phyloP scores from a whole-genome alignment of 2,329 filamentous ascomycete genomes.

The Lachnellula arida region DNA sequence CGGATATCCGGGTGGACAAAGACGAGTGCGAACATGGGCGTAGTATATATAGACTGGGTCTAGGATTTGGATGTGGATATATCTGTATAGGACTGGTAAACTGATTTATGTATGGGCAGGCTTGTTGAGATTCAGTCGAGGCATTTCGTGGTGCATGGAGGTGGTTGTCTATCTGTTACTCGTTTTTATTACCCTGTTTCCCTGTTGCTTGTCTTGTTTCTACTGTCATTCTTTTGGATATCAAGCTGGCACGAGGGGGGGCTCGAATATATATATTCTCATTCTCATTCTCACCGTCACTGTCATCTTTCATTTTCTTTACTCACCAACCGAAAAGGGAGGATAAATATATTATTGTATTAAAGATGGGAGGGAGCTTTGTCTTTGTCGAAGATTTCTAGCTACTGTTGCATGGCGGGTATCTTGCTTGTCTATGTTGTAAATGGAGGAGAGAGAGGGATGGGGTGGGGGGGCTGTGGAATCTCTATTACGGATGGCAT shows the following conservation, averaged over 20 bases:
- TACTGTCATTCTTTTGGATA: background rate
- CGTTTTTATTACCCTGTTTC: background rate
- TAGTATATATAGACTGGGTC: background rate
- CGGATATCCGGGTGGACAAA: too few species aligned
- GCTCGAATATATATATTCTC: background rate
- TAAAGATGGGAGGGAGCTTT: conserved; percentile 1
- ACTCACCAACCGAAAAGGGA: background rate
- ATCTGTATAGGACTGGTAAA: background rate
- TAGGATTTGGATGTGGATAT: background rate
- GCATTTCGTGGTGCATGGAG: conserved; percentile 11
- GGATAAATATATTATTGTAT: background rate
- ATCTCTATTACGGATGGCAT: too few species aligned
- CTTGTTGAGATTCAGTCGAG: conserved; percentile 7
- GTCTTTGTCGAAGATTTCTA: background rate
- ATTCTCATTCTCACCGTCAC: too few species aligned
- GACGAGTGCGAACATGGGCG: too few species aligned
- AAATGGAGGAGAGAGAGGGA: background rate
- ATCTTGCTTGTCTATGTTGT: background rate
- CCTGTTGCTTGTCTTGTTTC: background rate
- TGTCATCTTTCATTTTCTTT: background rate
- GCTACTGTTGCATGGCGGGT: conserved; percentile 5
- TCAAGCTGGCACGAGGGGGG: background rate
- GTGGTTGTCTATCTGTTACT: background rate
- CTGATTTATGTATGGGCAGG: background rate
- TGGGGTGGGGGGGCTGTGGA: too few species aligned